Evolutionary conservation across 2,329 filamentous ascomycete species (phyloP).

Genomic region (Neurospora sp.): DNA sequence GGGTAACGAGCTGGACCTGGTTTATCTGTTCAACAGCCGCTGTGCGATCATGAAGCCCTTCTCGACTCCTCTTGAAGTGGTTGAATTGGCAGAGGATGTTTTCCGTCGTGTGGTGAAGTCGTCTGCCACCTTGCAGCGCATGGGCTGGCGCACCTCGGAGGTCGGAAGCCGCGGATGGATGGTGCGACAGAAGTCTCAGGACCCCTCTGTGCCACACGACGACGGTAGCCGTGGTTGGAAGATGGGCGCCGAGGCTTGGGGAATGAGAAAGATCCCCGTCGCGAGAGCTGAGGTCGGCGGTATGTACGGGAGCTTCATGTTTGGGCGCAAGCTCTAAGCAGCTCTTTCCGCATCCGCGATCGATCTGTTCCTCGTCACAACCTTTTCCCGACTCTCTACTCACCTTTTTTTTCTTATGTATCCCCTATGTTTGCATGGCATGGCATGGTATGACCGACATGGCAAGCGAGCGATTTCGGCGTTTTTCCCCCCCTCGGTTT

Average conservation of each 20-base stretch:
- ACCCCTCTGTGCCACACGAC: slow-evolving; percentile 32
- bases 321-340: slow-evolving; percentile 43
- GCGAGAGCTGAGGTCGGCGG: slow-evolving; percentile 85
- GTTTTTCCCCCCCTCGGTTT: not conserved
- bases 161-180: slow-evolving; percentile 58
- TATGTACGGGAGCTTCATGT: slow-evolving; percentile 73
- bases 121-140: slow-evolving; percentile 45
- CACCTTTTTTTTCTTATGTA: slow-evolving; percentile 2
- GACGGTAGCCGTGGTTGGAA: slow-evolving; percentile 63
- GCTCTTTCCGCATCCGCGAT: not conserved
- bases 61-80: slow-evolving; percentile 62
- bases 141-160: slow-evolving; percentile 64
- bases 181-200: slow-evolving; percentile 30
- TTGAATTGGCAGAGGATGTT: slow-evolving; percentile 64
- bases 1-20: slow-evolving; percentile 49
- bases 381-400: slow-evolving; percentile 3
- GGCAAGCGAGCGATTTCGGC: slow-evolving; percentile 3
- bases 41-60: slow-evolving; percentile 48
- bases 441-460: slow-evolving; percentile 2
- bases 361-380: slow-evolving; percentile 1
- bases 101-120: slow-evolving; percentile 56
- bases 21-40: slow-evolving; percentile 39
- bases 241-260: slow-evolving; percentile 77
- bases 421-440: slow-evolving; percentile 1
- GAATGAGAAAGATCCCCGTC: slow-evolving; percentile 86